phyloP scores from a whole-genome alignment of 192 early-diverging fungal genomes.

The Lunasporangiospora selenospora region DNA sequence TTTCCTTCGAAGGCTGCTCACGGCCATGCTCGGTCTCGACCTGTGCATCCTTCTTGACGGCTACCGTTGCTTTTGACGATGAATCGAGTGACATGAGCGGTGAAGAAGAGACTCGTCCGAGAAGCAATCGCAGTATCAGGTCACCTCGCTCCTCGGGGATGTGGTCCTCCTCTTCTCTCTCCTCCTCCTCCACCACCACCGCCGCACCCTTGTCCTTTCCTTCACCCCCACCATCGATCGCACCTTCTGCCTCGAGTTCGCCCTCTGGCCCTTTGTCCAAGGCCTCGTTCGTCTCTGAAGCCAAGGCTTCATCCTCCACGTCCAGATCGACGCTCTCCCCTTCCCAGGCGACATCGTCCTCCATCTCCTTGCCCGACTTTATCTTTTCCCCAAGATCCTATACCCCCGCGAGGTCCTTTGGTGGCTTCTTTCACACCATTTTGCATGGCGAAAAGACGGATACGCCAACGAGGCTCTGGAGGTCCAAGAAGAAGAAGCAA shows the following conservation, averaged over 20 bases:
- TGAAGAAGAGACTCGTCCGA: slow-evolving; percentile 1
- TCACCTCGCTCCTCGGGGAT: slow-evolving; percentile 36
- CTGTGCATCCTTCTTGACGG: background rate
- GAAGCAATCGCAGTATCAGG: background rate
- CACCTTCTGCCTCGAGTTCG: too few species aligned
- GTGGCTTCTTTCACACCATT: slow-evolving; percentile 34
- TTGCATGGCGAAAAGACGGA: too few species aligned
- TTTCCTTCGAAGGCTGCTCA: slow-evolving; percentile 26
- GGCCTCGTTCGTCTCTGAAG: too few species aligned
- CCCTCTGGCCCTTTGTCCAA: too few species aligned
- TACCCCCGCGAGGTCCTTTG: slow-evolving; percentile 20
- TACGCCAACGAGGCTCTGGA: too few species aligned
- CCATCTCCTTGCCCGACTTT: slow-evolving; percentile 10
- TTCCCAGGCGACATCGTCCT: background rate
- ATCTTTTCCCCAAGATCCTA: slow-evolving; percentile 43
- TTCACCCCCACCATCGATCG: too few species aligned
- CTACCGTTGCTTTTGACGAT: slow-evolving; percentile 20
- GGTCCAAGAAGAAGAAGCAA: too few species aligned
- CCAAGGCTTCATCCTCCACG: background rate
- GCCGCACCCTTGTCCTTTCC: too few species aligned
- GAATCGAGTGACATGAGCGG: too few species aligned
- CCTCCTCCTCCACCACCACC: background rate
- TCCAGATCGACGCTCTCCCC: background rate
- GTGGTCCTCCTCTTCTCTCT: slow-evolving; percentile 5
- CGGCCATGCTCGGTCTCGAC: slow-evolving; percentile 4